Evolutionary conservation across 352 stramenopile species (phyloP).

Genomic region (Pythium phragmiticola): DNA sequence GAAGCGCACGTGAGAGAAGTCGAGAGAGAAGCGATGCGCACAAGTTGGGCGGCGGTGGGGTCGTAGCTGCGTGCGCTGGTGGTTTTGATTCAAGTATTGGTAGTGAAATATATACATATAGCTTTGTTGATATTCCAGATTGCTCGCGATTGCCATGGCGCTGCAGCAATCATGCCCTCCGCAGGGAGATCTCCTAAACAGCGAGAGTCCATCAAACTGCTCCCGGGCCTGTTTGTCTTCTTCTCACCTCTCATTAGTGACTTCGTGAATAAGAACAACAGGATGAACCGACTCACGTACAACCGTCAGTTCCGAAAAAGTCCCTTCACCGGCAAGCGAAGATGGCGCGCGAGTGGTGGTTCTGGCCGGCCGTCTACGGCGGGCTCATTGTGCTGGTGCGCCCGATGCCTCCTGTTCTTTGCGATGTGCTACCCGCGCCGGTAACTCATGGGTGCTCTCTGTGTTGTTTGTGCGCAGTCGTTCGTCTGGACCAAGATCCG

Average conservation of each 20-base stretch:
- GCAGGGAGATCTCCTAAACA: not conserved
- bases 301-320: not conserved
- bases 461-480: constrained; percentile 35
- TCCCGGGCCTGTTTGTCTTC: too few species aligned
- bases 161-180: not conserved
- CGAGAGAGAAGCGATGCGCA: constrained; percentile 5
- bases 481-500: constrained; percentile 60
- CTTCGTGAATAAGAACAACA: too few species aligned
- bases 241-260: too few species aligned
- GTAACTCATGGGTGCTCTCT: not conserved
- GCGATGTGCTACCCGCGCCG: too few species aligned
- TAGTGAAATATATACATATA: constrained; percentile 21
- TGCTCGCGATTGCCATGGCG: too few species aligned
- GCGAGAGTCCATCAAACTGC: too few species aligned
- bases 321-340: not conserved
- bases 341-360: constrained; percentile 27
- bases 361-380: constrained; percentile 30
- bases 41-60: not conserved
- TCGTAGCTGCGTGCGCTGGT: constrained; percentile 1
- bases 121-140: not conserved
- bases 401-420: not conserved
- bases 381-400: constrained; percentile 55
- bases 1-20: not conserved
- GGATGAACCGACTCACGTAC: too few species aligned
- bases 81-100: constrained; percentile 22